A percentile compares a stretch with the other conserved stretches of the same genome.
phyloP scores from a whole-genome alignment of 805 yeast species.

The Wickerhamomyces subpelliculosus region DNA sequence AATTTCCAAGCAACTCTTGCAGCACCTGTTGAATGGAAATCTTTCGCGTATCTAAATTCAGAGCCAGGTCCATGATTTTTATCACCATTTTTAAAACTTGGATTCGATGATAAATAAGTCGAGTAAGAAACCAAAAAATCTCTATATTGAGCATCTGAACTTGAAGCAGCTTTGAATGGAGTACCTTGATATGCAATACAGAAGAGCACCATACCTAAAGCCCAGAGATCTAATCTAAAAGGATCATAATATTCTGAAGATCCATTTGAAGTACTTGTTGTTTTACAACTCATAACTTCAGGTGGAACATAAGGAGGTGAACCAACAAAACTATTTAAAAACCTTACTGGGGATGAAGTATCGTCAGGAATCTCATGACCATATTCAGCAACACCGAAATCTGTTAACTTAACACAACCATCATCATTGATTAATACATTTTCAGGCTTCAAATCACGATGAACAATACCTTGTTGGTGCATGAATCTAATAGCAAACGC shows the following conservation, averaged over 20 bases:
- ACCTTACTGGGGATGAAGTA: slow-evolving; percentile 30
- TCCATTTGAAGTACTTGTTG: slow-evolving; percentile 23
- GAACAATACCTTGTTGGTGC: slow-evolving; percentile 63
- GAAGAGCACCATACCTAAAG: slow-evolving; percentile 62
- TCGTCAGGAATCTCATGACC: slow-evolving; percentile 51
- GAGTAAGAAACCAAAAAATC: slow-evolving; percentile 48
- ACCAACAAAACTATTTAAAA: slow-evolving; percentile 50
- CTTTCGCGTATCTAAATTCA: slow-evolving; percentile 65
- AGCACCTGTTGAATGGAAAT: slow-evolving; percentile 49
- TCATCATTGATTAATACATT: slow-evolving; percentile 51
- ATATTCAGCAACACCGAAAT: slow-evolving; percentile 69
- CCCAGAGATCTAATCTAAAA: slow-evolving; percentile 65
- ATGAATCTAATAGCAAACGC: slow-evolving; percentile 53
- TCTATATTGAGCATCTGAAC: slow-evolving; percentile 43
- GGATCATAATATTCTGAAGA: slow-evolving; percentile 51
- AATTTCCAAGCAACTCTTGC: slow-evolving; percentile 71
- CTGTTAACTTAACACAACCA: slow-evolving; percentile 64
- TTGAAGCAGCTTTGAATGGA: slow-evolving; percentile 51
- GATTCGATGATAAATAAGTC: slow-evolving; percentile 31
- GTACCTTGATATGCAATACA: slow-evolving; percentile 49
- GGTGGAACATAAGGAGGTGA: slow-evolving; percentile 82
- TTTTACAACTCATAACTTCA: slow-evolving; percentile 51
- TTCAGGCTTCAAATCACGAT: slow-evolving; percentile 72
- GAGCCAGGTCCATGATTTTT: slow-evolving; percentile 58
- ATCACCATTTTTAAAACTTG: slow-evolving; percentile 40